Percentiles rank a stretch among this genome's conserved stretches.
Conservation (phyloP, 805 yeast species). For the Torulaspora franciscae region DNA sequence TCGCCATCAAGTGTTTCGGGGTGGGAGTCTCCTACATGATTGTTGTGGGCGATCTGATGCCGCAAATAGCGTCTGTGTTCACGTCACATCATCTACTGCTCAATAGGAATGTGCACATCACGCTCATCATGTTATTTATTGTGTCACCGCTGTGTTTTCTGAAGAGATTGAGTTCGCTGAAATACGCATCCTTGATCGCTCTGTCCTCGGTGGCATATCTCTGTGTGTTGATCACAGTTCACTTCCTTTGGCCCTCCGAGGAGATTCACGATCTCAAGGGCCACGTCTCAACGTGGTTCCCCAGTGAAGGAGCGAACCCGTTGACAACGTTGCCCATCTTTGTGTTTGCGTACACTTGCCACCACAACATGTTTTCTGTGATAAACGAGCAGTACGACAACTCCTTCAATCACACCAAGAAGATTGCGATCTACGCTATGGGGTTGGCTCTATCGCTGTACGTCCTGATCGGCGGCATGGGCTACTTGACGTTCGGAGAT, state of each 20-base stretch:
- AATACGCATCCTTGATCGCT: conserved; percentile 81
- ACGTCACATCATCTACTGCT: conserved; percentile 35
- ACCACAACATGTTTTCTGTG: conserved; percentile 88
- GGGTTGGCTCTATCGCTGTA: conserved; percentile 58
- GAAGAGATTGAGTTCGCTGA: conserved; percentile 72
- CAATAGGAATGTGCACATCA: conserved; percentile 56
- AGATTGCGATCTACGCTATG: conserved; percentile 51
- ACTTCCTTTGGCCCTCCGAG: conserved; percentile 42
- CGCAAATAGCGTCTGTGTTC: conserved; percentile 42
- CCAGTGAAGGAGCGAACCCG: conserved; percentile 43
- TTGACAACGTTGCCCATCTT: conserved; percentile 82
- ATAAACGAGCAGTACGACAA: conserved; percentile 70
- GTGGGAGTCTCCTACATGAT: conserved; percentile 64
- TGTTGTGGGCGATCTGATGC: conserved; percentile 67
- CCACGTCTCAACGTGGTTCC: conserved; percentile 43
- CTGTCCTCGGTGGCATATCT: conserved; percentile 75
- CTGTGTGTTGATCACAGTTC: conserved; percentile 66
- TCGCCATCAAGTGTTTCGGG: conserved; percentile 67
- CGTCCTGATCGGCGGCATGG: conserved; percentile 68
- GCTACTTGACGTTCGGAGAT: conserved; percentile 84
- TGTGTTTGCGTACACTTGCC: conserved; percentile 93
- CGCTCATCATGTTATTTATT: conserved; percentile 46
- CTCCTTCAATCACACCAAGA: conserved; percentile 43
- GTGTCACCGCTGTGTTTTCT: conserved; percentile 59
- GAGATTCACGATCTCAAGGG: conserved; percentile 41